Evolutionary conservation across 176 grass and related monocot species (phyloP).

Genomic region (Stipa capillata): DNA sequence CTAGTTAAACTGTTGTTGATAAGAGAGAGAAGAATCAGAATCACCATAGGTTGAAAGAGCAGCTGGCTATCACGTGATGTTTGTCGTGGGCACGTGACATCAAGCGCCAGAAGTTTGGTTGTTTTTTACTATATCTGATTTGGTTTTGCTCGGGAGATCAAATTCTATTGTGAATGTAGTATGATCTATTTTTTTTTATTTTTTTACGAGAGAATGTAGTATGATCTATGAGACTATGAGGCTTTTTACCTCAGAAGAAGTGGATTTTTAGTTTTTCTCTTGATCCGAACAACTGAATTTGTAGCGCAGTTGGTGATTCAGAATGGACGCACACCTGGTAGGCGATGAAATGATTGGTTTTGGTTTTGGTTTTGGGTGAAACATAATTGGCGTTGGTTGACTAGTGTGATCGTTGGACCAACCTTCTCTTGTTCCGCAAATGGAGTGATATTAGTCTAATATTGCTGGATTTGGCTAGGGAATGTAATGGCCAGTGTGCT

Average conservation of each 20-base stretch:
- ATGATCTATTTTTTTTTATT: too few species aligned
- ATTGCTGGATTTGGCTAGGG: neutral
- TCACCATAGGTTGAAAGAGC: neutral
- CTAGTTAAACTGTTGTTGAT: too few species aligned
- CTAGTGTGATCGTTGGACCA: neutral
- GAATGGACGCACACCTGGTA: neutral
- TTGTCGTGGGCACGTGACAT: too few species aligned
- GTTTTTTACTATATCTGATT: neutral
- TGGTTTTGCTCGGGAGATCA: too few species aligned
- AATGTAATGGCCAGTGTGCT: neutral
- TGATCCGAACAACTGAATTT: neutral
- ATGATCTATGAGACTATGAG: neutral
- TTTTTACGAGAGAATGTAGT: too few species aligned
- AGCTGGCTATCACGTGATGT: conserved; percentile 27
- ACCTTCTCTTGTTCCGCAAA: neutral
- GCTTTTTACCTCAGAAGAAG: neutral
- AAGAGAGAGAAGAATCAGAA: conserved; percentile 3
- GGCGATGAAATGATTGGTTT: neutral
- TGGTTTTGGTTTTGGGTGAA: neutral
- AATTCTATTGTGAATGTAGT: neutral
- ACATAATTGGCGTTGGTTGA: conserved; percentile 7
- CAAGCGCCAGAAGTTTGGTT: neutral
- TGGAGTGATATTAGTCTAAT: neutral
- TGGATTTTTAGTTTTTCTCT: neutral
- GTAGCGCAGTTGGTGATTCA: neutral